phyloP scores from a whole-genome alignment of 352 stramenopile species.

The Globisporangium heterothallicum region DNA sequence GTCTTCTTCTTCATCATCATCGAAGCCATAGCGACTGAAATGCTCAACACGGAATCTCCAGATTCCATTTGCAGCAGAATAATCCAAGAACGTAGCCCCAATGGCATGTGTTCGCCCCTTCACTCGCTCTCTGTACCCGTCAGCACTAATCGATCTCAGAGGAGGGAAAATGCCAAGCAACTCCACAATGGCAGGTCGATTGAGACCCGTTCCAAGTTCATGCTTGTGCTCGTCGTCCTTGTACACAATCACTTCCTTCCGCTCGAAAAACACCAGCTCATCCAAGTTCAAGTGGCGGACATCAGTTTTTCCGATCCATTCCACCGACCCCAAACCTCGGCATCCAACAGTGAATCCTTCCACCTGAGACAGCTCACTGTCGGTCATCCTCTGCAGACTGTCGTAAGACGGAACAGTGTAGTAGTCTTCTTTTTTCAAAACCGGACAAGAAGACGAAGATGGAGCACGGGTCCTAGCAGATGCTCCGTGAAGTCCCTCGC shows the following conservation, averaged over 20 bases:
- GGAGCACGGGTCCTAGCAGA: constrained; percentile 9
- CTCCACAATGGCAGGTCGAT: constrained; percentile 76
- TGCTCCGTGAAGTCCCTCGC: constrained; percentile 12
- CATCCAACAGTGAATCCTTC: constrained; percentile 77
- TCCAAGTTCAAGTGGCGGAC: constrained; percentile 76
- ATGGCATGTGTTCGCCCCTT: constrained; percentile 74
- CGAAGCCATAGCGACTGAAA: constrained; percentile 81
- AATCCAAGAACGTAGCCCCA: constrained; percentile 73
- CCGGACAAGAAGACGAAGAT: constrained; percentile 42
- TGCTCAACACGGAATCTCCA: constrained; percentile 85
- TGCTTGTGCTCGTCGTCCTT: constrained; percentile 82
- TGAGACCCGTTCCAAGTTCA: constrained; percentile 60
- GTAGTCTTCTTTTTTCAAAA: constrained; percentile 72
- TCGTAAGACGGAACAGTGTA: constrained; percentile 74
- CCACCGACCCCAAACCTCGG: constrained; percentile 68
- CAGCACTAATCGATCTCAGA: constrained; percentile 42
- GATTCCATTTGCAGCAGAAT: constrained; percentile 61
- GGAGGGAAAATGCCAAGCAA: constrained; percentile 73
- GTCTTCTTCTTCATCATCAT: constrained; percentile 67
- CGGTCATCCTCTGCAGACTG: constrained; percentile 61
- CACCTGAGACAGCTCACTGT: constrained; percentile 60
- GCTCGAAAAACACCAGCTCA: constrained; percentile 74
- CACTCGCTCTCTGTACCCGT: constrained; percentile 73
- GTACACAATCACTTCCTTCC: constrained; percentile 85
- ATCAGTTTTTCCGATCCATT: constrained; percentile 79